Evolutionary conservation across 345 rosid genomes (phyloP).

Genomic region (Arabis hirsuta): DNA sequence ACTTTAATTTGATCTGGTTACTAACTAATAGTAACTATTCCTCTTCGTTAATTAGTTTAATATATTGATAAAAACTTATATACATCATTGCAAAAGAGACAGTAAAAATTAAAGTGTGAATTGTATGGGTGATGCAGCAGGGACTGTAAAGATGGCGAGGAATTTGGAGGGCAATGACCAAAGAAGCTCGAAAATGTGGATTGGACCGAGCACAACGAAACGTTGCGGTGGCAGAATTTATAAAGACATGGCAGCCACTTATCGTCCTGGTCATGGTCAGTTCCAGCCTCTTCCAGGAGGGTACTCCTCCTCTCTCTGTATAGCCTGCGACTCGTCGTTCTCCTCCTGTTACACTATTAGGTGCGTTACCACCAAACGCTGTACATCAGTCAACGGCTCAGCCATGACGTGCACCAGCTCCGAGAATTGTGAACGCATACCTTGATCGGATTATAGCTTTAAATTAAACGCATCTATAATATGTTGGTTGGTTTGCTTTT

Average conservation of each 20-base stretch:
- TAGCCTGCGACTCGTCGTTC: not conserved
- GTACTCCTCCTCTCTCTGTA: conserved; percentile 8
- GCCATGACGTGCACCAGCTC: not conserved
- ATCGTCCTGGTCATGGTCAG: conserved; percentile 15
- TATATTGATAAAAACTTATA: not conserved
- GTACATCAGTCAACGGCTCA: not conserved
- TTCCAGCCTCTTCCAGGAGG: conserved; percentile 3
- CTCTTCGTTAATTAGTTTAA: not conserved
- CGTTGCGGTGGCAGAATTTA: not conserved
- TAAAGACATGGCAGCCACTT: not conserved
- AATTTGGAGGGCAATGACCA: conserved; percentile 2
- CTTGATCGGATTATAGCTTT: not conserved
- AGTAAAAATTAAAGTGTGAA: not conserved
- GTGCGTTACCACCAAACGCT: not conserved
- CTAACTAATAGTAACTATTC: too few species aligned
- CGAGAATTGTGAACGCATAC: not conserved
- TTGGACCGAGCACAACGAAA: not conserved
- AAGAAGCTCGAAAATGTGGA: not conserved
- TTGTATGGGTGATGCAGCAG: conserved; percentile 25
- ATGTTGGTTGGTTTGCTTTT: not conserved
- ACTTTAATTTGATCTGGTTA: too few species aligned
- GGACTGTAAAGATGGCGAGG: not conserved
- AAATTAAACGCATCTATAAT: too few species aligned
- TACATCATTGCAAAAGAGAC: too few species aligned
- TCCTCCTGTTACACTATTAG: not conserved